These are phyloP conservation scores for Wallacemonas sp. DNA, from an alignment of 208 protist species.

Conservation along the genomic window DNA sequence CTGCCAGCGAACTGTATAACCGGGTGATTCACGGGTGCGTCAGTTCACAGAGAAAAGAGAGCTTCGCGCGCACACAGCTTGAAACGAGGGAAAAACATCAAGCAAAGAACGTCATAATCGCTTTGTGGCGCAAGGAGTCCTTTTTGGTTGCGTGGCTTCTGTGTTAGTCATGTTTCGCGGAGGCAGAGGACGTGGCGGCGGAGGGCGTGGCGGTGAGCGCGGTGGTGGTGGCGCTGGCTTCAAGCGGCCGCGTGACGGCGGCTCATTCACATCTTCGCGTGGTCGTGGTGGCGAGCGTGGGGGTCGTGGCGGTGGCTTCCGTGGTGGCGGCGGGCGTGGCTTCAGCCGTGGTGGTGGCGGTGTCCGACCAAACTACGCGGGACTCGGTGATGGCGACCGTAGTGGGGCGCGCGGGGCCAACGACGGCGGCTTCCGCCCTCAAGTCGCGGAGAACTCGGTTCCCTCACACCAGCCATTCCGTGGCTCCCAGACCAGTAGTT, in stretches of 20 bases:
- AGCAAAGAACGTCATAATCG: neutral
- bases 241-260: conserved; percentile 25
- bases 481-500: neutral
- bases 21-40: no score
- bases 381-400: conserved; percentile 21
- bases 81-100: neutral
- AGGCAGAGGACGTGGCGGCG: conserved; percentile 7
- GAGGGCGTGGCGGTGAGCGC: neutral
- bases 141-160: neutral
- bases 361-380: conserved; percentile 6
- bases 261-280: neutral
- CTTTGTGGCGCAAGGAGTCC: neutral
- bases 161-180: neutral
- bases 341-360: neutral
- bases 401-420: conserved; percentile 30
- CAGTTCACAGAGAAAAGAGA: no score
- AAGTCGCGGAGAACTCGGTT: conserved; percentile 49
- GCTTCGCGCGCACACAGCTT: no score
- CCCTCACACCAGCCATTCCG: conserved; percentile 20
- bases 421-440: conserved; percentile 42
- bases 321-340: conserved; percentile 9
- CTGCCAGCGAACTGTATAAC: no score
- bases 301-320: conserved; percentile 2
- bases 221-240: conserved; percentile 10
- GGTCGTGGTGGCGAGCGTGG: conserved; percentile 7